Base-by-base conservation (phyloP, 73 alveolate species). In the Blepharisma japonicum region DNA sequence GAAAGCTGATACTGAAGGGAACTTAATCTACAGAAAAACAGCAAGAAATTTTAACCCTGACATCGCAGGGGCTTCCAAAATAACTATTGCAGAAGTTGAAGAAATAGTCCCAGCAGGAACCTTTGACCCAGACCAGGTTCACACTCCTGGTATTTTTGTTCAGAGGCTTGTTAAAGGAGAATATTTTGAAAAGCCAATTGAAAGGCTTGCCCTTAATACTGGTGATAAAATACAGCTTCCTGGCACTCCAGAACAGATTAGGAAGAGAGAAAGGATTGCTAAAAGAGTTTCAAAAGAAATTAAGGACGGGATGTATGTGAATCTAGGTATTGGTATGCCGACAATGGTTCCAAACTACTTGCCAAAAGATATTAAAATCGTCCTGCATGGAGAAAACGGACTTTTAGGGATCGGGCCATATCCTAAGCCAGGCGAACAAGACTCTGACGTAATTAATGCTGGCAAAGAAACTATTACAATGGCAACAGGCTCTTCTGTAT, bases 391-490 rank as follows among this genome's bases (percentile, higher is more conserved):
- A 55, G 98, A 92, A 66, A 90, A 90, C 56, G 98, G 98, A 23
- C 87, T 91, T 55, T 76, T 92, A 46, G 98, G 98, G 51, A 79
- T 92, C 8, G 98, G 98, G 14, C 92, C 89, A 5, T 92, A 79
- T 85, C 98, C 98, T 6, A 49, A 56, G 46, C 85, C 71, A 53
- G 91, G 89, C 6, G 70, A 83, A 80, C 96, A 81, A 38, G 96
- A 93, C 61, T 91, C 98, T 1, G 99, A 95, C 83, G 78, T 88
- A 46, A 87, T 91, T 61, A 95, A 93, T 77, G 99, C 99, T 27
- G 98, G 99, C 68, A 92, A 93, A 86, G 94, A 95, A 83, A 82
- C 98, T 14, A 87, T 89, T 49, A 84, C 99, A 7, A 61, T 85
- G 45, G 71, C 68, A 14, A 87, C 94, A 7, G 99, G 98, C 68